phyloP scores from a whole-genome alignment of 73 alveolate genomes.

The Breviolum minutum region DNA sequence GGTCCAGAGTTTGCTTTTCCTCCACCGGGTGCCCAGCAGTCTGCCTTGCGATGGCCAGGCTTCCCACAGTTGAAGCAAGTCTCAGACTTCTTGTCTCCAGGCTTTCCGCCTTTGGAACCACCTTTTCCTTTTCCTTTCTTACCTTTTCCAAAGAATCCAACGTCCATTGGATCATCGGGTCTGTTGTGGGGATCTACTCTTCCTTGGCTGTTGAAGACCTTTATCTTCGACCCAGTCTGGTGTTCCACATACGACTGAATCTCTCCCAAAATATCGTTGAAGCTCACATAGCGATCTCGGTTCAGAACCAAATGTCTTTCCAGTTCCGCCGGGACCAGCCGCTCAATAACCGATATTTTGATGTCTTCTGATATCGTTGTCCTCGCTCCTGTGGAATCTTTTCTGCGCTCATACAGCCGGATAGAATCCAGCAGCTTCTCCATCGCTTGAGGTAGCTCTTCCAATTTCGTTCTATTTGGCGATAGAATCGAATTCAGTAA shows the following conservation, averaged over 20 bases:
- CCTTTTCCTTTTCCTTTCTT: neutral
- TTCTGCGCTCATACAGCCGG: constrained; percentile 3
- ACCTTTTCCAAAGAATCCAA: neutral
- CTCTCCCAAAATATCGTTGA: neutral
- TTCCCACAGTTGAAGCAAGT: constrained; percentile 51
- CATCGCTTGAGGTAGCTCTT: neutral
- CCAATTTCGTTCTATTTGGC: neutral
- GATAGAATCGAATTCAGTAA: neutral
- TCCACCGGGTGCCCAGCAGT: constrained; percentile 46
- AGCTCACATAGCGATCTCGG: neutral
- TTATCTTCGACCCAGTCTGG: neutral
- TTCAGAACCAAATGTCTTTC: constrained; percentile 9
- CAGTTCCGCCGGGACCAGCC: neutral
- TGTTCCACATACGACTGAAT: neutral
- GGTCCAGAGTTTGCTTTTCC: neutral
- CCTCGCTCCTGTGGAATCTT: neutral
- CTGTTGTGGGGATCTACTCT: neutral
- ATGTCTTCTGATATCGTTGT: neutral
- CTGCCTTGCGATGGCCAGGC: neutral
- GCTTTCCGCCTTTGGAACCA: neutral
- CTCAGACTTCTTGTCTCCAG: neutral
- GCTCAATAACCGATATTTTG: neutral
- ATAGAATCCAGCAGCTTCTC: neutral
- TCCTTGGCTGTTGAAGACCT: neutral
- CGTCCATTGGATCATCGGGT: constrained; percentile 24